Conservation (phyloP, 2,329 filamentous ascomycete genomes). For the Colletotrichum spaethianum region DNA sequence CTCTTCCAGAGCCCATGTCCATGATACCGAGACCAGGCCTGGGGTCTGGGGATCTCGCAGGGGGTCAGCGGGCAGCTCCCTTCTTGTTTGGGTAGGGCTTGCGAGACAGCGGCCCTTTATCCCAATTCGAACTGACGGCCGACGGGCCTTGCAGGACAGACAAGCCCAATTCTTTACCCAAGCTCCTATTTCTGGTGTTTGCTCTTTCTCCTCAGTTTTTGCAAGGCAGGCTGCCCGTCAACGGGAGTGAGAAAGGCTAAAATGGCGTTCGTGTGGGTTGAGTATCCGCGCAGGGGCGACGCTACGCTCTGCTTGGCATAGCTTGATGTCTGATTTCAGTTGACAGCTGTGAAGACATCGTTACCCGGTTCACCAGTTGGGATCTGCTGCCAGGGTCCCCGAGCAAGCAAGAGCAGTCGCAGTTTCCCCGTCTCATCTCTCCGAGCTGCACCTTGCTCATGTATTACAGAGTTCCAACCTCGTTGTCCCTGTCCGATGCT, state of each 20-base stretch:
- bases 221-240: conserved; percentile 22
- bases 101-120: conserved; percentile 40
- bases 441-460: not conserved
- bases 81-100: conserved; percentile 42
- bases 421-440: not conserved
- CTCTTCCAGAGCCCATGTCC: conserved; percentile 5
- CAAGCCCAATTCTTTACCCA: conserved; percentile 20
- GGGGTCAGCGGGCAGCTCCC: conserved; percentile 31
- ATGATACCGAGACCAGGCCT: conserved; percentile 32
- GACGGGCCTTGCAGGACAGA: conserved; percentile 27
- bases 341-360: conserved; percentile 37
- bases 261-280: conserved; percentile 33
- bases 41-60: conserved; percentile 31
- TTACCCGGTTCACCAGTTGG: conserved; percentile 33
- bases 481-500: not conserved
- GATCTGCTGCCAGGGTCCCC: conserved; percentile 36
- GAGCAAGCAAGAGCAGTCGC: conserved; percentile 7
- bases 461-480: not conserved
- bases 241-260: conserved; percentile 38
- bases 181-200: conserved; percentile 21
- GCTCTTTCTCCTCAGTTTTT: not conserved
- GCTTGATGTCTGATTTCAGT: conserved; percentile 18
- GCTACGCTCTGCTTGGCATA: conserved; percentile 39
- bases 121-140: conserved; percentile 32
- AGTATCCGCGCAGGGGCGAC: conserved; percentile 1